Base-by-base conservation (phyloP, 768 basidiomycete species). In the Lactarius akahatsu region DNA sequence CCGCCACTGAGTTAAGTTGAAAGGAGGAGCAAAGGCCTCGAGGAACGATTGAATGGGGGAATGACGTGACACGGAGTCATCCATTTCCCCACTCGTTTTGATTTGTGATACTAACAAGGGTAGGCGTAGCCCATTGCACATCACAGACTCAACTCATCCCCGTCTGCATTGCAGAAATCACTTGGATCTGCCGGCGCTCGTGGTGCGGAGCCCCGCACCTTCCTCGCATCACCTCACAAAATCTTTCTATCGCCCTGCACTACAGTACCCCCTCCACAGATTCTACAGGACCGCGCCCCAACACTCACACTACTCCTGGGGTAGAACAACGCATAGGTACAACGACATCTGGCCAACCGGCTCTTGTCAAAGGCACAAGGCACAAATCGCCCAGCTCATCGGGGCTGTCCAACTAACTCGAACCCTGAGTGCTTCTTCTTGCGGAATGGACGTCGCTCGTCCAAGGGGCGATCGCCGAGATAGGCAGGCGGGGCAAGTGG, bases 401-500 rank as follows among this genome's bases (percentile, higher is more conserved):
- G 23, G 47, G 28, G 13, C 50, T 13, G 15, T 15, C 50, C 13
- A 26, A 38, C n/a, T 23, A 26, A 28, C 13, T 23, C 13, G n/a
- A 15, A 52, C 30, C 18, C 56, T 36, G 28, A 4, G 56, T n/a
- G 7, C 28, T 58, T 6, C 62, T 63, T 9, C 66, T 63, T 63
- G 62, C 1, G 58, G 62, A 63, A 8, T 1, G 26, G 40, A 60
- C 34, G 54, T 63, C 23, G 11, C 57, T 8, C 43, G 38, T 34
- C 20, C 58, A 8, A 43, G 26, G 41, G 58, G 6, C 50, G 66
- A 67, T 67, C n/a, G 40, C 57, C 62, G 38, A 40, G 66, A 67
- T 67, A 63, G 66, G 66, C 41, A 67, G 34, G 36, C 15, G 36
- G 11, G 41, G 47, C 55, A 56, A 23, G 8, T 26, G 30, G 45